Conservation (phyloP, 2,329 filamentous ascomycete genomes). For the Calonectria pauciramosa region DNA sequence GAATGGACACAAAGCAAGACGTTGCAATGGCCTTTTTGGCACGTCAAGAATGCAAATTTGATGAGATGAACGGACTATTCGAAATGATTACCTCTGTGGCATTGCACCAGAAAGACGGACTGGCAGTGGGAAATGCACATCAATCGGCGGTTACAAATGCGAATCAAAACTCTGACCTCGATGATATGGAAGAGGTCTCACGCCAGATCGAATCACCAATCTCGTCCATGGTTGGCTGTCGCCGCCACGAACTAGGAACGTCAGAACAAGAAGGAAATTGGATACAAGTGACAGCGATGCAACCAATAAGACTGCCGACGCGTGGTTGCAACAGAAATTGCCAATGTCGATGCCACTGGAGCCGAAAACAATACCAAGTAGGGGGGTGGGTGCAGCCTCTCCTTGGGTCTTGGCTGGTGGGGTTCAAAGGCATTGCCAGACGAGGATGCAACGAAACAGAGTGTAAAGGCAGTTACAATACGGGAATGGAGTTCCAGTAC, state of each 20-base stretch:
- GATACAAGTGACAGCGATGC: background rate
- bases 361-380: background rate
- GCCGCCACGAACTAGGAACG: no score
- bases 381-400: slow-evolving; percentile 7
- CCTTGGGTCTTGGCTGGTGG: slow-evolving; percentile 12
- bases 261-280: background rate
- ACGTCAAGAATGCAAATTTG: background rate
- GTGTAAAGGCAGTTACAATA: background rate
- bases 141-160: background rate
- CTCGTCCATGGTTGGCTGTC: background rate
- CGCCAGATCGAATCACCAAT: background rate
- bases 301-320: background rate
- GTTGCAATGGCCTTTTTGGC: slow-evolving; percentile 9
- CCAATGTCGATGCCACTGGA: slow-evolving; percentile 28
- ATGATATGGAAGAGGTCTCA: background rate
- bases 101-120: background rate
- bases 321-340: background rate
- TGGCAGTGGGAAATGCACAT: background rate
- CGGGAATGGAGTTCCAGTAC: background rate
- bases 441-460: background rate
- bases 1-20: slow-evolving; percentile 19
- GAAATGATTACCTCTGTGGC: background rate
- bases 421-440: rapidly evolving
- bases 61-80: background rate
- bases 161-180: background rate